phyloP scores from a whole-genome alignment of 2,329 filamentous ascomycete genomes.

The Domatiomyces catenatus region DNA sequence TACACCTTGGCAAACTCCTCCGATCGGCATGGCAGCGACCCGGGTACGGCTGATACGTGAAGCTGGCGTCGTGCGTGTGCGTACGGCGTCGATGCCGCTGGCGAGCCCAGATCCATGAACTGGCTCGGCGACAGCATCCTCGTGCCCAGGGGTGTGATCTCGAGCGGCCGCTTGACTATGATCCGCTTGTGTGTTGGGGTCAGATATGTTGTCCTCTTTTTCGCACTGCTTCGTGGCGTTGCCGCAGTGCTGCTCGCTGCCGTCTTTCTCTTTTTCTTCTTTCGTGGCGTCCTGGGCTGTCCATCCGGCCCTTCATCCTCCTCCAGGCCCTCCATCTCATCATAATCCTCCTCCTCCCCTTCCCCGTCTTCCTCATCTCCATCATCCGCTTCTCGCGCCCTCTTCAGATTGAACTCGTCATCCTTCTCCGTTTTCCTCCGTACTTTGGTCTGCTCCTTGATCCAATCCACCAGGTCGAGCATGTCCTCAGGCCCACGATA shows the following conservation, averaged over 20 bases:
- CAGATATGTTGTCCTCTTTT: slow-evolving; percentile 33
- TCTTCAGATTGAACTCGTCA: slow-evolving; percentile 13
- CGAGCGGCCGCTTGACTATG: slow-evolving; percentile 69
- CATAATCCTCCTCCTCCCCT: slow-evolving; percentile 15
- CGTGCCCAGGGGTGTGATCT: slow-evolving; percentile 90
- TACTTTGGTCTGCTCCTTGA: slow-evolving; percentile 58
- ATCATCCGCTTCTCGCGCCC: slow-evolving; percentile 17
- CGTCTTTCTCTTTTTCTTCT: slow-evolving; percentile 28
- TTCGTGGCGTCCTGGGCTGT: slow-evolving; percentile 37
- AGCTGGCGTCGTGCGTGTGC: slow-evolving; percentile 76
- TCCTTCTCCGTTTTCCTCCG: slow-evolving; percentile 8
- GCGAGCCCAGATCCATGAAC: slow-evolving; percentile 38
- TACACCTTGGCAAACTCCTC: slow-evolving; percentile 86
- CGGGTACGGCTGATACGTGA: slow-evolving; percentile 85
- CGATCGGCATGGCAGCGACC: slow-evolving; percentile 78
- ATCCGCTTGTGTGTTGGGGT: slow-evolving; percentile 55
- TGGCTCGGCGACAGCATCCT: slow-evolving; percentile 57
- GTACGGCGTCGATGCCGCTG: slow-evolving; percentile 55
- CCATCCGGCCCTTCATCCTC: slow-evolving; percentile 5
- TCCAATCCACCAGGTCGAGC: slow-evolving; percentile 46
- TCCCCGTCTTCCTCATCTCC: slow-evolving; percentile 26
- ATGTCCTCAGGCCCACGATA: slow-evolving; percentile 54
- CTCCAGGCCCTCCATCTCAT: neutral
- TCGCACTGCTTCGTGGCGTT: slow-evolving; percentile 26
- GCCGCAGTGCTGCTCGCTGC: slow-evolving; percentile 25